Base-by-base conservation (phyloP, 768 basidiomycete species). In the Serendipita sp. region DNA sequence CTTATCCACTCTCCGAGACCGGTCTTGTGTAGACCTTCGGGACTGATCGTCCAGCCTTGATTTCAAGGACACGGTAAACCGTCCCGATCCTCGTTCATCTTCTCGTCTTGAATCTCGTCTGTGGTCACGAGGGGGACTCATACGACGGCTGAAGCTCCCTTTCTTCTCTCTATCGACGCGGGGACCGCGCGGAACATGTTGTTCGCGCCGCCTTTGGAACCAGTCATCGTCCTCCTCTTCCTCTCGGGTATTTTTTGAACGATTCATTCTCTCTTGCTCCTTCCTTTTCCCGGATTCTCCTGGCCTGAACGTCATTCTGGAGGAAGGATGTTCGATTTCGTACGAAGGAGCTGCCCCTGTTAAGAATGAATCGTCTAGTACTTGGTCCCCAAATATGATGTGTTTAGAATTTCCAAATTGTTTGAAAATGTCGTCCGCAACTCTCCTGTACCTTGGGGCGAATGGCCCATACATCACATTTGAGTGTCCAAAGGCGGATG, bases 381-480 rank as follows among this genome's bases (percentile, higher is more conserved):
- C n/a, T 60, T 60, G 56, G n/a, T 60, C 56, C 11, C 56, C 56
- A 38, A 60, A 60, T 28, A 60, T 4, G 11, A 60, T n/a, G 56
- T 28, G 37, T 18, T 37, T 60, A 10, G 34, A n/a, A 4, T 10
- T 11, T 10, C 37, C 56, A 8, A 30, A 30, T n/a, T 28, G 16
- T 8, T 37, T 60, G 18, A n/a, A 3, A 18, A 60, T 37, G 8
- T 60, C 56, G 8, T 60, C 56, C 5, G 56, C 56, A 37, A 60
- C 56, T n/a, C 56, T 24, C 56, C 56, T 24, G 30, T 60, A 60
- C 8, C 56, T 24, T n/a, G 56, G 56, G 8, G 30, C 56, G 18
- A 60, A 60, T n/a, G 56, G 56, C 4, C 56, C 56, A 37, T 60
- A 38, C 16, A 60, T 10, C 16, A 60, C 56, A n/a, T 60, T 60